A percentile compares a stretch with the other conserved stretches of the same genome.
phyloP scores from a whole-genome alignment of 1,284 basidiomycete species.

The Malassezia dermatis region DNA sequence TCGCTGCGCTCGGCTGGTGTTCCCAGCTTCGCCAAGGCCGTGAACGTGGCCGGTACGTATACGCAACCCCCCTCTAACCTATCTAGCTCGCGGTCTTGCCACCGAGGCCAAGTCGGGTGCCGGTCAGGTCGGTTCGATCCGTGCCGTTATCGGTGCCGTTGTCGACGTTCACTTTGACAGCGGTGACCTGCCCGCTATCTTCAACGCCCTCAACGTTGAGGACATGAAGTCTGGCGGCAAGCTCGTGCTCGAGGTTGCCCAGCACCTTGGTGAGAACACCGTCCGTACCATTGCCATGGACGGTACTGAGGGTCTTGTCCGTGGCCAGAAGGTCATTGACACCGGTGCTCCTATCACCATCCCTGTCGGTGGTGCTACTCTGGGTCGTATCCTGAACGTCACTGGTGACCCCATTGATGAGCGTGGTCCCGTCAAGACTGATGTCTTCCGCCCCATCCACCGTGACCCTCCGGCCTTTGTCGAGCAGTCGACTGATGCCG shows the following conservation, averaged over 20 bases:
- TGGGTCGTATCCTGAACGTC: constrained; percentile 99
- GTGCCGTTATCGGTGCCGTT: constrained; percentile 61
- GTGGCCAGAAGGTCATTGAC: constrained; percentile 92
- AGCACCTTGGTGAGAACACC: constrained; percentile 92
- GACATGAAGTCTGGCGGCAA: constrained; percentile 67
- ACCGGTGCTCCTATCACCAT: constrained; percentile 92
- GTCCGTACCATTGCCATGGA: constrained; percentile 65
- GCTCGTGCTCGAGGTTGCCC: constrained; percentile 55
- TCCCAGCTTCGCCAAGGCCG: constrained; percentile 24
- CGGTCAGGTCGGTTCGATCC: constrained; percentile 36
- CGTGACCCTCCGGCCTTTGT: constrained; percentile 92
- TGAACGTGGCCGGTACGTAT: constrained; percentile 9
- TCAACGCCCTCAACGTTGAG: constrained; percentile 95
- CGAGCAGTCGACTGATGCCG: constrained; percentile 93
- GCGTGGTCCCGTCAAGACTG: constrained; percentile 90
- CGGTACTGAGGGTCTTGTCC: constrained; percentile 98
- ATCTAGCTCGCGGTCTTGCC: constrained; percentile 30
- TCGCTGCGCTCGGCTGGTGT: constrained; percentile 21
- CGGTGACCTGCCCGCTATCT: constrained; percentile 76
- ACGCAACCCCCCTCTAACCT: neutral
- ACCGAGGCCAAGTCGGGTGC: constrained; percentile 27
- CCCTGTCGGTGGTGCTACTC: constrained; percentile 81
- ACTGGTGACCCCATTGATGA: constrained; percentile 99
- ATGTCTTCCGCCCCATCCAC: constrained; percentile 74
- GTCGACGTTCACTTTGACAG: constrained; percentile 73